Evolutionary conservation across 805 yeast genomes (phyloP), one percentile per base, ranked within the genome.

Genomic region (Starmerella scarabaei): DNA sequence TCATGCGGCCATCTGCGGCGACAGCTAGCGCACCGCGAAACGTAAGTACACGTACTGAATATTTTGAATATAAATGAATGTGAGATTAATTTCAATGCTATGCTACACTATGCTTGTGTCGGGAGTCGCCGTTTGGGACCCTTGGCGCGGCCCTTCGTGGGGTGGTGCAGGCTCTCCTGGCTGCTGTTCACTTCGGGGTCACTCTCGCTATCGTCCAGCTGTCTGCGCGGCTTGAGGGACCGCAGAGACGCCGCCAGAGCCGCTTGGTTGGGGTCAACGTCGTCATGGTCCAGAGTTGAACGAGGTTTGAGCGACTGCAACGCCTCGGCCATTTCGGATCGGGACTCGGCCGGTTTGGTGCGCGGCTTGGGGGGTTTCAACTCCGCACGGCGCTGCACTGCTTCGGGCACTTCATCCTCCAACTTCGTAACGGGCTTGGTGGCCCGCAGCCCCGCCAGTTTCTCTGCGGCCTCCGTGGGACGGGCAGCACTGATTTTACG

Each of bases 91-190:
- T n/a, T n/a, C n/a, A n/a, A n/a, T n/a, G n/a, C n/a, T n/a, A n/a
- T n/a, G n/a, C n/a, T n/a, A n/a, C n/a, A n/a, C 14, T 12, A 30
- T 16, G 33, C 21, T 19, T 32, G 14, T 7, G 45, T 42, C 3
- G 52, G 52, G 15, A 36, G 51, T 14, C 52, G 37, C 9, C 52
- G 42, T 12, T 23, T 33, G 15, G 52, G 52, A 6, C 52, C 52
- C 36, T 40, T 42, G 2, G 51, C 38, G 5, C 52, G 45, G 30
- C 37, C 5, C 36, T 48, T 48, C 3, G 42, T 48, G 2, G 45
- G 45, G 17, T 48, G 52, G 28, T 36, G 35, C 18, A 48, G 38
- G 21, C 52, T 49, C 30, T 41, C 46, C 2, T 21, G 6, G 17
- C 41, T 30, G 33, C 42, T 41, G 20, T 9, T 24, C 21, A 34